Evolutionary conservation across 78 protist genomes (phyloP), one percentile per base, ranked within the genome.

Genomic region (Dictyostelium discoideum): DNA sequence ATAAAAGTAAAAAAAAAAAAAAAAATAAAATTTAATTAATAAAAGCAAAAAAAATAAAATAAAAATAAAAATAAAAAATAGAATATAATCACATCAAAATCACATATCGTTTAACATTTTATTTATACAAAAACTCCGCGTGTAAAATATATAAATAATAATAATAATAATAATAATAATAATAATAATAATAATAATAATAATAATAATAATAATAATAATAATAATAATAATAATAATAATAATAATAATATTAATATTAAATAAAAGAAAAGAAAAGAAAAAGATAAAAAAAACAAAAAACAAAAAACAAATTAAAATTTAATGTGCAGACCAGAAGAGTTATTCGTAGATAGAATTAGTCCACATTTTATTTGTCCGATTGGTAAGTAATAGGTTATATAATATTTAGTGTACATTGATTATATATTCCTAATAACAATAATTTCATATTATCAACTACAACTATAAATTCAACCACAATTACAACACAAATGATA

Each of bases 331-430:
- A 46, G 95, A 82, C 20, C 83, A 82, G 95, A 90, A 90, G 95
- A 90, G 72, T 82, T 90, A 82, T 90, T 90, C 73, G 95, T 83
- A 14, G 95, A 90, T 54, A 90, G 76, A 90, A 86, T 90, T 39
- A 90, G 95, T 39, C 83, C 54, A 69, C 95, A 90, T 90, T 90
- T 90, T 73, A 90, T 90, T 72, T 90, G 95, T 83, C 95, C 84
- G 72, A 90, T 88, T 65, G 94, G 92, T 86, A 86, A 16, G 84
- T 76, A 20, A 60, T 60, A 20, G 2, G 5, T 20, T 20, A 60
- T 60, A 60, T 60, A 20, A 14, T 8, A 14, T 16, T 14, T 54
- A 48, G 65, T 54, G n/a, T 54, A 14, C 18, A 50, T 20, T 60
- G 9, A 14, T n/a, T n/a, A n/a, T 60, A 54, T 54, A 46, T 46